Conservation (phyloP, 352 stramenopile species). For the Pythium guiyangense region DNA sequence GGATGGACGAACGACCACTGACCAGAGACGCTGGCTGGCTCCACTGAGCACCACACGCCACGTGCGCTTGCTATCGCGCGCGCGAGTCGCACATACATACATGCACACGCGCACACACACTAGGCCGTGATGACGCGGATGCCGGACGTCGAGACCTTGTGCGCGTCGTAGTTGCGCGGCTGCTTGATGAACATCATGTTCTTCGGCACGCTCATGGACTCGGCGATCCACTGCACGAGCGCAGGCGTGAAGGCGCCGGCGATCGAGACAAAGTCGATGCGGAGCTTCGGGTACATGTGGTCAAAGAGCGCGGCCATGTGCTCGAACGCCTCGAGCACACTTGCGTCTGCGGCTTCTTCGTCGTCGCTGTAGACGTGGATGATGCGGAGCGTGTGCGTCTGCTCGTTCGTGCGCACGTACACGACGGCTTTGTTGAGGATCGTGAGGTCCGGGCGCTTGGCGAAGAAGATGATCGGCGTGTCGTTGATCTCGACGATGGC, state of each 20-base stretch:
- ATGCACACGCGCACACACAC: constrained; percentile 14
- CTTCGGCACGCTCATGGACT: constrained; percentile 30
- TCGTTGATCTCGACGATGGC: constrained; percentile 43
- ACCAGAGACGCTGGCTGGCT: no score
- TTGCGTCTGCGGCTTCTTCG: no score
- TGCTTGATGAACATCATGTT: constrained; percentile 80
- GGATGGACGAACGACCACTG: no score
- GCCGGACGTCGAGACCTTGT: constrained; percentile 67
- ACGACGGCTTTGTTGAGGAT: constrained; percentile 87
- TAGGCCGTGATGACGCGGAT: constrained; percentile 76
- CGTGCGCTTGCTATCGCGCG: no score
- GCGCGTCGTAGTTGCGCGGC: constrained; percentile 68
- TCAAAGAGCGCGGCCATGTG: constrained; percentile 78
- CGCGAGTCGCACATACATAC: no score
- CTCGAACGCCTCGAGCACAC: constrained; percentile 18
- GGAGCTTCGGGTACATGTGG: constrained; percentile 88
- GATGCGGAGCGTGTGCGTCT: constrained; percentile 77
- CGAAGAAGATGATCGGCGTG: constrained; percentile 83
- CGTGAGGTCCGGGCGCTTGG: constrained; percentile 77
- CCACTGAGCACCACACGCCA: no score
- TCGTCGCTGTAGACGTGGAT: constrained; percentile 39
- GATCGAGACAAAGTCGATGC: constrained; percentile 80
- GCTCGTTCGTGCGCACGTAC: constrained; percentile 82
- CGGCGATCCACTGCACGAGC: constrained; percentile 81
- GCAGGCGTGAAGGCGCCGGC: constrained; percentile 71